These are phyloP conservation scores for Trichoderma erinaceum DNA, from an alignment of 495 filamentous ascomycete genomes.

Conservation along the genomic window DNA sequence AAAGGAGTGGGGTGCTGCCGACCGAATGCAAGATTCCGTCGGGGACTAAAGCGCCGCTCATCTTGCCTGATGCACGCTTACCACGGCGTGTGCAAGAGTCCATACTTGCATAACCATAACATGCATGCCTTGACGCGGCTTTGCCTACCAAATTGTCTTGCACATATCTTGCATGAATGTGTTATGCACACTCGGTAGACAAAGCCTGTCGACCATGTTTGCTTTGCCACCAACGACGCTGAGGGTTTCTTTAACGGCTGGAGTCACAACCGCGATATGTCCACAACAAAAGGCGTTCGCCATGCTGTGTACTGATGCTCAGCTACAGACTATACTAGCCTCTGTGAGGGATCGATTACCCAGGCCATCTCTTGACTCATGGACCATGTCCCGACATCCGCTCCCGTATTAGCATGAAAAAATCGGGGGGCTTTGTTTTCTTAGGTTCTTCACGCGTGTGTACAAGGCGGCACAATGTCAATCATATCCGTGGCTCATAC, in stretches of 20 bases:
- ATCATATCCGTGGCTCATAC: too few species aligned
- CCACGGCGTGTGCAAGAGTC: slow-evolving; percentile 8
- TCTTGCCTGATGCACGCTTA: slow-evolving; percentile 13
- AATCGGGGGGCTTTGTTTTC: too few species aligned
- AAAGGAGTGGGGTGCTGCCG: slow-evolving; percentile 11
- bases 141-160: not conserved
- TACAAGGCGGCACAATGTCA: too few species aligned
- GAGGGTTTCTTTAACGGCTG: not conserved
- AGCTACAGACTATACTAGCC: not conserved
- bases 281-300: not conserved
- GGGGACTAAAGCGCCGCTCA: slow-evolving; percentile 12
- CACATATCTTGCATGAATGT: not conserved
- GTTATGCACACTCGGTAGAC: not conserved
- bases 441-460: too few species aligned
- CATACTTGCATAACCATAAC: slow-evolving; percentile 6
- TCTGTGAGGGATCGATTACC: not conserved
- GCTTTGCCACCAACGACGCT: not conserved
- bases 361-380: not conserved
- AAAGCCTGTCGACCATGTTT: not conserved
- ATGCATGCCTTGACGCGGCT: not conserved
- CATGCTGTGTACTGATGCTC: not conserved
- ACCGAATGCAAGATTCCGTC: slow-evolving; percentile 14
- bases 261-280: not conserved
- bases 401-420: not conserved
- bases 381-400: not conserved